Evolutionary conservation across 139 green algal species (phyloP).

Genomic region (Haematococcus lacustris): DNA sequence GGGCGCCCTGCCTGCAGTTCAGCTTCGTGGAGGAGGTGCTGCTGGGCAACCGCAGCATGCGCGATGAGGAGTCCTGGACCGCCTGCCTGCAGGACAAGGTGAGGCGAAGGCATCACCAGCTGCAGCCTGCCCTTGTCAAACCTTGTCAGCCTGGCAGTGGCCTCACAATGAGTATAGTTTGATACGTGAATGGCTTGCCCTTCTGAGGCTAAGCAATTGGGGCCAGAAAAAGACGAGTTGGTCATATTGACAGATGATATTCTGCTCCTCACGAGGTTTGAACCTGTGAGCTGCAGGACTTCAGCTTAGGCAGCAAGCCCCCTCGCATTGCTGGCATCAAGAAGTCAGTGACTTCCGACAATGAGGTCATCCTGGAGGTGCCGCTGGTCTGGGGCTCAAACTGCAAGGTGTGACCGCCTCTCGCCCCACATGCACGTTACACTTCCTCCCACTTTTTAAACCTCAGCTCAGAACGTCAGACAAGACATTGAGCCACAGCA

Average conservation of each 20-base stretch:
- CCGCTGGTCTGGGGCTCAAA: conserved; percentile 58
- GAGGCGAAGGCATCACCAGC: background rate
- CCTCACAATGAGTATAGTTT: background rate
- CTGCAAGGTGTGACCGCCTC: conserved; percentile 12
- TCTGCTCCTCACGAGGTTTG: background rate
- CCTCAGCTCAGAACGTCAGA: no score
- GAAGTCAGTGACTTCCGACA: conserved; percentile 50
- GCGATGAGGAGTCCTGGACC: conserved; percentile 10
- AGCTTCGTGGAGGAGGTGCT: conserved; percentile 40
- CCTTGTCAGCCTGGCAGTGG: background rate
- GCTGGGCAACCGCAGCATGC: conserved; percentile 25
- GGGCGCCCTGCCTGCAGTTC: conserved; percentile 5
- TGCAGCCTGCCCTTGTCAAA: background rate
- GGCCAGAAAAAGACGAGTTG: background rate
- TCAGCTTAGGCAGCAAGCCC: conserved; percentile 45
- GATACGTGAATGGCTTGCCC: background rate
- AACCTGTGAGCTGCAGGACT: conserved; percentile 13
- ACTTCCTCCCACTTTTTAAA: no score
- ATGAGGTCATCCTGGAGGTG: conserved; percentile 61
- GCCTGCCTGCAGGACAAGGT: conserved; percentile 15
- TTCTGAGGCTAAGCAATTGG: background rate
- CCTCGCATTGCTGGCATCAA: conserved; percentile 54
- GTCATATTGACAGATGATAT: background rate
- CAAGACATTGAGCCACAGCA: no score
- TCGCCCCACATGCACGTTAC: no score